Conservation (phyloP, 1,139 yeast species). For the Lodderomyces margitis region DNA sequence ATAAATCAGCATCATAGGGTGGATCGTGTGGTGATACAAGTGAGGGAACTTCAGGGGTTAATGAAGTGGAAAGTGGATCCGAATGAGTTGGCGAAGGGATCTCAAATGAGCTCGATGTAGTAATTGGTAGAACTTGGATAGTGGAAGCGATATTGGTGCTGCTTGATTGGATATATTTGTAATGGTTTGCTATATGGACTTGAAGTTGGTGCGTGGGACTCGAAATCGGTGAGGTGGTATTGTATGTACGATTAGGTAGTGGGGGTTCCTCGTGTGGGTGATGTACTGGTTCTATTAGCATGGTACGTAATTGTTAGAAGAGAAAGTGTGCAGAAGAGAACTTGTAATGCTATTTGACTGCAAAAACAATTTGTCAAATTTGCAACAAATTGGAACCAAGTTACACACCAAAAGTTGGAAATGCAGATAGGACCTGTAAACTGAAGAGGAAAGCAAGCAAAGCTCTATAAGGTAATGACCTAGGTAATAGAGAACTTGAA, state of each 20-base stretch:
- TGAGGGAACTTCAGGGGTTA: conserved; percentile 4
- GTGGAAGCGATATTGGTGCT: conserved; percentile 1
- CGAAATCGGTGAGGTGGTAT: neutral
- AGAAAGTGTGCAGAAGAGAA: neutral
- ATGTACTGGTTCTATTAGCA: neutral
- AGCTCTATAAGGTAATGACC: too few species aligned
- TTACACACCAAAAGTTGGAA: neutral
- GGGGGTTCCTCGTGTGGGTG: neutral
- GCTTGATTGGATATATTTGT: conserved; percentile 4
- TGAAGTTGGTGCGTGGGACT: conserved; percentile 2
- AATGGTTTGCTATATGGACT: conserved; percentile 5
- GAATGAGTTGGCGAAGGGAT: conserved; percentile 3
- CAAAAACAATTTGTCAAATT: neutral
- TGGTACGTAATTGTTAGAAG: neutral
- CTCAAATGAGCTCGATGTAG: conserved; percentile 9
- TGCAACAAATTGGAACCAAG: conserved; percentile 1
- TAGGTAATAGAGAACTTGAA: too few species aligned
- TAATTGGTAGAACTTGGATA: conserved; percentile 5
- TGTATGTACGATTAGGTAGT: neutral
- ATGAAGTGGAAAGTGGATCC: conserved; percentile 5
- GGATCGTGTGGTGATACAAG: conserved; percentile 11
- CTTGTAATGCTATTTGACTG: conserved; percentile 1
- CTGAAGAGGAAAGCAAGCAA: neutral
- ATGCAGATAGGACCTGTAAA: too few species aligned
- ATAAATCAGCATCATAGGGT: conserved; percentile 11